Evolutionary conservation across 192 early-diverging fungal species (phyloP).

Genomic region (Backusella tarrabulga): DNA sequence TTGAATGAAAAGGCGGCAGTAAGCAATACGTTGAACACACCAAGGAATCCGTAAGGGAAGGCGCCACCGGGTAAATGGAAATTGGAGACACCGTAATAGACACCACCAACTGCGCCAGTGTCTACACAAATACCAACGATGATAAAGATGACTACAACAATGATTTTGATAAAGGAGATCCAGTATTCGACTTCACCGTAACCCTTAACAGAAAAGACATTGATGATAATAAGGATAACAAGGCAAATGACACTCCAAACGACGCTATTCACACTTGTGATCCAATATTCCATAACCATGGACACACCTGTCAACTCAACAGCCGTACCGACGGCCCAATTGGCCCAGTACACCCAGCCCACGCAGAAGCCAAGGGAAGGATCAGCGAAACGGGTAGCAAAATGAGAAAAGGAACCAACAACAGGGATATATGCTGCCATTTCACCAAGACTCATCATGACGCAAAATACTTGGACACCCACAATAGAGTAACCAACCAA

Average conservation of each 20-base stretch:
- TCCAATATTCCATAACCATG: conserved; percentile 66
- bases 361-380: conserved; percentile 54
- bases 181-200: conserved; percentile 88
- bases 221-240: conserved; percentile 57
- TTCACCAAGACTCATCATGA: conserved; percentile 77
- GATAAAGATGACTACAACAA: conserved; percentile 80
- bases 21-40: conserved; percentile 65
- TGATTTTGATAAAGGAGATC: conserved; percentile 83
- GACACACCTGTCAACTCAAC: conserved; percentile 75
- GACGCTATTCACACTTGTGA: conserved; percentile 33
- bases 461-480: conserved; percentile 59
- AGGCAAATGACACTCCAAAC: conserved; percentile 48
- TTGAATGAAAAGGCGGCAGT: conserved; percentile 83
- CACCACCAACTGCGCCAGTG: conserved; percentile 62
- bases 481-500: conserved; percentile 64
- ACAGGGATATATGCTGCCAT: conserved; percentile 78
- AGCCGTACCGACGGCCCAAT: conserved; percentile 71
- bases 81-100: conserved; percentile 58
- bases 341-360: conserved; percentile 55
- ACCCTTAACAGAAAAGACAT: conserved; percentile 65
- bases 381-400: conserved; percentile 82
- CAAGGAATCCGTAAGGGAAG: conserved; percentile 62
- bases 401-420: conserved; percentile 77
- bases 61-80: conserved; percentile 59
- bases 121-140: conserved; percentile 76